These are phyloP conservation scores for Penicillium thymicola DNA, from an alignment of 2,329 filamentous ascomycete genomes.

Conservation along the genomic window DNA sequence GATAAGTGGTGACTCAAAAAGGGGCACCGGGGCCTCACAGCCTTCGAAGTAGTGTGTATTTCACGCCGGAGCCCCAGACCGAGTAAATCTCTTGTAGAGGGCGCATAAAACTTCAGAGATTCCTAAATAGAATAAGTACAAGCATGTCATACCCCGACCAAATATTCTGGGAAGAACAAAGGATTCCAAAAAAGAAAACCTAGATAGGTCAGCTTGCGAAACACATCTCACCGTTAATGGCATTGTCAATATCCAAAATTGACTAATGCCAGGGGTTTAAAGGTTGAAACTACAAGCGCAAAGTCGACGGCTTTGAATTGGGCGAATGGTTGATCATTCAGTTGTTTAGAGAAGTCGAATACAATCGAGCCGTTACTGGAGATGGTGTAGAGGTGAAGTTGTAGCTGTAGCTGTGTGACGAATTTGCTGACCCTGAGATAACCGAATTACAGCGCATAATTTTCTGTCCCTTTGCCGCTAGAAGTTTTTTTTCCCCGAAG, in stretches of 20 bases:
- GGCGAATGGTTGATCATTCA: constrained; percentile 12
- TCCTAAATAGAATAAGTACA: background rate
- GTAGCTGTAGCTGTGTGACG: constrained; percentile 31
- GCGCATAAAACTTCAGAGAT: background rate
- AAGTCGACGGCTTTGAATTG: constrained; percentile 23
- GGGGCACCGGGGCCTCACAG: background rate
- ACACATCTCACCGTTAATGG: constrained; percentile 3
- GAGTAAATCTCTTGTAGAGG: background rate
- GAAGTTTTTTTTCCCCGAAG: constrained; percentile 35
- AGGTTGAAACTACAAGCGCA: constrained; percentile 25
- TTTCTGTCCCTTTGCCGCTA: constrained; percentile 43
- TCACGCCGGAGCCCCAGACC: background rate
- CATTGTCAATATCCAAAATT: background rate
- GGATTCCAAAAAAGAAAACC: background rate
- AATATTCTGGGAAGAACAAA: background rate
- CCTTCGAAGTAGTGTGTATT: too few species aligned
- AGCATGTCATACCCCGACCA: background rate
- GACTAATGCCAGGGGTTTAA: constrained; percentile 14
- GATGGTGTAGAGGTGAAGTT: constrained; percentile 34
- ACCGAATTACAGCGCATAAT: constrained; percentile 46
- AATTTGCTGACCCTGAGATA: constrained; percentile 44
- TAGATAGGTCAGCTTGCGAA: constrained; percentile 1
- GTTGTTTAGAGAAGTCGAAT: constrained; percentile 30
- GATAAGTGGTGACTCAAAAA: too few species aligned
- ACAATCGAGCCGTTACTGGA: constrained; percentile 44